Evolutionary conservation across 1,284 basidiomycete species (phyloP).

Genomic region (Peniophora sp.): DNA sequence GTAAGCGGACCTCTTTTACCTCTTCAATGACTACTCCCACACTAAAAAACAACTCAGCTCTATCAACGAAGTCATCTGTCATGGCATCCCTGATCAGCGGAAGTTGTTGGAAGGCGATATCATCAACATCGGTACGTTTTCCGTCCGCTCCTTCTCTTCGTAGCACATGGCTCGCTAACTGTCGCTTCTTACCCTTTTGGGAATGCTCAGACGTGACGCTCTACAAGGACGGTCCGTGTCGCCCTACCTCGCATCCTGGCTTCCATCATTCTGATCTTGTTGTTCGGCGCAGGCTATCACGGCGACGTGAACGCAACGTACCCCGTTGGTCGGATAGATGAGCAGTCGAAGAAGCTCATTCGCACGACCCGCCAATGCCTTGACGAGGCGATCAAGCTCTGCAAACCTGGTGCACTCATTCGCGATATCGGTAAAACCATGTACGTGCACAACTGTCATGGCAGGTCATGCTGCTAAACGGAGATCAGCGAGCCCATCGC

Average conservation of each 20-base stretch:
- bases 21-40: conserved; percentile 2
- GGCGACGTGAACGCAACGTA: conserved; percentile 89
- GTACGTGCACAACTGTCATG: conserved; percentile 33
- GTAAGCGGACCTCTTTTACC: conserved; percentile 35
- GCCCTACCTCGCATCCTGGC: neutral
- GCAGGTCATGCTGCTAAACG: conserved; percentile 7
- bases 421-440: conserved; percentile 78
- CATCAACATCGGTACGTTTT: conserved; percentile 71
- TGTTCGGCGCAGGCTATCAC: conserved; percentile 60
- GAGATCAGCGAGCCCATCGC: conserved; percentile 70
- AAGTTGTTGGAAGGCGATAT: conserved; percentile 89
- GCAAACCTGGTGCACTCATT: conserved; percentile 86
- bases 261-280: conserved; percentile 2
- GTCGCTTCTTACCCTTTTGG: conserved; percentile 2
- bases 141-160: neutral
- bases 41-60: conserved; percentile 41
- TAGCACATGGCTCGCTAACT: neutral
- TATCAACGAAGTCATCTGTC: conserved; percentile 95
- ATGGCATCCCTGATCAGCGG: conserved; percentile 89
- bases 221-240: conserved; percentile 56
- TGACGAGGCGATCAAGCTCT: conserved; percentile 83
- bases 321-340: conserved; percentile 81
- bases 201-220: conserved; percentile 45
- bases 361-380: conserved; percentile 73
- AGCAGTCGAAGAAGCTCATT: conserved; percentile 78